phyloP scores from a whole-genome alignment of 176 grass and related monocot species.

The Eleusine coracana region DNA sequence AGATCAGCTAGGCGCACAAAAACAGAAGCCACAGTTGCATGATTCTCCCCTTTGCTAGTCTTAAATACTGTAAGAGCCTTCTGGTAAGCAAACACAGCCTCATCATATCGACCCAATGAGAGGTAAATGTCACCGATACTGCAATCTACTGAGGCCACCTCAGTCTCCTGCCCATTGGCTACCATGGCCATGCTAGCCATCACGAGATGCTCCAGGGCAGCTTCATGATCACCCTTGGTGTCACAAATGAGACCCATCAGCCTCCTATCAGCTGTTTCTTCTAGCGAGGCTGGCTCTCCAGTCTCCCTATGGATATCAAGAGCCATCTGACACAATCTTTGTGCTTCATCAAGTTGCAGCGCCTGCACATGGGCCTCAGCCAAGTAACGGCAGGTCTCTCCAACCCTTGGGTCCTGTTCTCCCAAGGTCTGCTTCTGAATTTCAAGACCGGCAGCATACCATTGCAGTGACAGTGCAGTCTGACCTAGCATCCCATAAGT shows the following conservation, averaged over 20 bases:
- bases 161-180: conserved; percentile 84
- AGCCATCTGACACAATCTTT: conserved; percentile 74
- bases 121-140: conserved; percentile 96
- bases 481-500: conserved; percentile 88
- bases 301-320: conserved; percentile 80
- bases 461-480: conserved; percentile 71
- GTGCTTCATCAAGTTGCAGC: conserved; percentile 82
- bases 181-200: conserved; percentile 91
- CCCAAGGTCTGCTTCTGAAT: conserved; percentile 84
- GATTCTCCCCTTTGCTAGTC: conserved; percentile 94
- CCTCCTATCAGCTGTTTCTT: conserved; percentile 91
- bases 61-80: conserved; percentile 94
- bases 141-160: conserved; percentile 91
- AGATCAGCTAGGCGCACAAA: conserved; percentile 92
- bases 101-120: conserved; percentile 82
- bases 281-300: conserved; percentile 59
- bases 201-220: conserved; percentile 88
- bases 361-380: conserved; percentile 96
- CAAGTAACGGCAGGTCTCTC: conserved; percentile 88
- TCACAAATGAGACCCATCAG: conserved; percentile 95
- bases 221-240: conserved; percentile 86
- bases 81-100: conserved; percentile 86
- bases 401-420: conserved; percentile 82
- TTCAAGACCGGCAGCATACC: conserved; percentile 70
- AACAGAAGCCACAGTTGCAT: conserved; percentile 88